These are phyloP conservation scores for Xylaria arbuscula DNA, from an alignment of 2,329 filamentous ascomycete genomes.

Conservation along the genomic window DNA sequence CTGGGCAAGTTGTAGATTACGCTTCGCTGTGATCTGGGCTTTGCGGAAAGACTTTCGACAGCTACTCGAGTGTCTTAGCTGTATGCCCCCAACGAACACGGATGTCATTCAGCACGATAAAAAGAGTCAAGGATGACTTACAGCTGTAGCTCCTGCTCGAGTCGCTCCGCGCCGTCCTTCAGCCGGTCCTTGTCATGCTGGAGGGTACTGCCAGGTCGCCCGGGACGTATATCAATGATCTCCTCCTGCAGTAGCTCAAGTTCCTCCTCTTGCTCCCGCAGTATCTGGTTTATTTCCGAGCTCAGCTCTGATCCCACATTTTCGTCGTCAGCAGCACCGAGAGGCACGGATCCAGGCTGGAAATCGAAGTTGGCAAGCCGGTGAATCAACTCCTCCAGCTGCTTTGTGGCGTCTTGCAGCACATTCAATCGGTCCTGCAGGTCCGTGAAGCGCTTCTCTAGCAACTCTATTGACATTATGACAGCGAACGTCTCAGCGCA, in stretches of 20 bases:
- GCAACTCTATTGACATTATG: conserved; percentile 66
- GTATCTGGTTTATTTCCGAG: conserved; percentile 79
- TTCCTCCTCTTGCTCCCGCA: conserved; percentile 85
- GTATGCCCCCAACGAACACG: neutral
- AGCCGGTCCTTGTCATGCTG: conserved; percentile 74
- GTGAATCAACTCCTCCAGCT: conserved; percentile 69
- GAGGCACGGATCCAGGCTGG: conserved; percentile 67
- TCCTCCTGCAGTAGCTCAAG: conserved; percentile 84
- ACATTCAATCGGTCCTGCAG: conserved; percentile 70
- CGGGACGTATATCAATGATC: conserved; percentile 72
- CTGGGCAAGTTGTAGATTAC: conserved; percentile 77
- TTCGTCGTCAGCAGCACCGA: conserved; percentile 60
- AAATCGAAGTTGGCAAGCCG: conserved; percentile 69
- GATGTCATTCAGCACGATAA: neutral
- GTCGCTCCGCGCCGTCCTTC: conserved; percentile 71
- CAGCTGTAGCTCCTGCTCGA: conserved; percentile 78
- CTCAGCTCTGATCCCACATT: conserved; percentile 76
- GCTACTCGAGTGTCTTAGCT: conserved; percentile 47
- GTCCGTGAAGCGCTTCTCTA: conserved; percentile 70
- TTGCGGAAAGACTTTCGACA: conserved; percentile 78
- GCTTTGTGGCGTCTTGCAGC: conserved; percentile 69
- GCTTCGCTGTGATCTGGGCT: conserved; percentile 83
- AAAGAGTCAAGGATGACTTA: conserved; percentile 52
- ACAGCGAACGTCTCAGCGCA: neutral
- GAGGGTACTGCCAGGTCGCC: conserved; percentile 62